Conservation (phyloP, 495 filamentous ascomycete genomes). For the Opeltia flavorubescens region DNA sequence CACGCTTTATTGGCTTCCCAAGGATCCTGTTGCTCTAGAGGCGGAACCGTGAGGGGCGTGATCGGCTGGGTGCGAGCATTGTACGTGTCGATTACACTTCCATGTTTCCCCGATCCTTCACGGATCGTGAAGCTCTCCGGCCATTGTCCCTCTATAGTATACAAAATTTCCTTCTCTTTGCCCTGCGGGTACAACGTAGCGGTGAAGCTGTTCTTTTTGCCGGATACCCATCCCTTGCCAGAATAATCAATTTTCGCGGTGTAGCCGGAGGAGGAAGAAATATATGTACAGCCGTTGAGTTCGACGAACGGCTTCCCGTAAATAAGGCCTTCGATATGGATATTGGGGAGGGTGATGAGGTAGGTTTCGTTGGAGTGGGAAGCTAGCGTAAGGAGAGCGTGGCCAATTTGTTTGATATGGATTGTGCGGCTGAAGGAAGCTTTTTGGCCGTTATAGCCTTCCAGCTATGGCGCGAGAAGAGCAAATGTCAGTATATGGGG, state of each 20-base stretch:
- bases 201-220: slow-evolving; percentile 86
- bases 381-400: slow-evolving; percentile 71
- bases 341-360: slow-evolving; percentile 79
- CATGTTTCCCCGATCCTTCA: slow-evolving; percentile 51
- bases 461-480: slow-evolving; percentile 32
- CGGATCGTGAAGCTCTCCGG: slow-evolving; percentile 70
- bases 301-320: slow-evolving; percentile 86
- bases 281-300: slow-evolving; percentile 67
- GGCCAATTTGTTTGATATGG: slow-evolving; percentile 90
- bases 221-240: slow-evolving; percentile 84
- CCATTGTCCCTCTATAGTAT: slow-evolving; percentile 85
- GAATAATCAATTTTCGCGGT: slow-evolving; percentile 87
- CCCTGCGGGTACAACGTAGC: slow-evolving; percentile 64
- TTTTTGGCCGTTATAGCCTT: slow-evolving; percentile 98
- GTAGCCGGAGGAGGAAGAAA: slow-evolving; percentile 73
- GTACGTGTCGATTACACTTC: slow-evolving; percentile 50
- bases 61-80: slow-evolving; percentile 45
- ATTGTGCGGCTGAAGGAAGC: slow-evolving; percentile 87
- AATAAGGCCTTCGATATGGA: slow-evolving; percentile 90
- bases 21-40: slow-evolving; percentile 68
- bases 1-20: slow-evolving; percentile 84
- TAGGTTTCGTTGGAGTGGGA: slow-evolving; percentile 48
- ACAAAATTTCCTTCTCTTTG: slow-evolving; percentile 69
- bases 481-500: slow-evolving; percentile 2
- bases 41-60: slow-evolving; percentile 56